Evolutionary conservation across 345 rosid genomes (phyloP).

Genomic region (Zanthoxylum bungeanum): DNA sequence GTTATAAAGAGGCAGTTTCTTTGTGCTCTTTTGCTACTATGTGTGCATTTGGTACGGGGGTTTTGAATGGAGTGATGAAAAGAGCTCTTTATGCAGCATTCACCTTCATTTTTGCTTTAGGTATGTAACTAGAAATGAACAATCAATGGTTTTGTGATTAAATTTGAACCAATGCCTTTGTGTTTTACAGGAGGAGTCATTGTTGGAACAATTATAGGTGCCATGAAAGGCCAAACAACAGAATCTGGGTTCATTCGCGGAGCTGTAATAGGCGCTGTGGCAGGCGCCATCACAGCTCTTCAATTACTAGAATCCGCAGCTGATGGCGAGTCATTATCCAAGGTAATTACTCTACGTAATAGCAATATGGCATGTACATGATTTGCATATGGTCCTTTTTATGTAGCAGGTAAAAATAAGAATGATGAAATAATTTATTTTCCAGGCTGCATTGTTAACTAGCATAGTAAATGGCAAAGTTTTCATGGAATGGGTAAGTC

Average conservation of each 20-base stretch:
- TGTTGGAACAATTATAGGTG: constrained; percentile 67
- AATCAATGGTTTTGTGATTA: not conserved
- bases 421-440: not conserved
- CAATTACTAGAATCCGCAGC: constrained; percentile 52
- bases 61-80: constrained; percentile 22
- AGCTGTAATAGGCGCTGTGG: constrained; percentile 61
- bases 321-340: constrained; percentile 59
- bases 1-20: constrained; percentile 21
- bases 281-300: constrained; percentile 66
- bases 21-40: constrained; percentile 23
- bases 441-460: constrained; percentile 55
- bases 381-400: too few relatives aligned
- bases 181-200: constrained; percentile 50
- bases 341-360: constrained; percentile 43
- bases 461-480: constrained; percentile 74
- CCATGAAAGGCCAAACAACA: constrained; percentile 83
- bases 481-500: constrained; percentile 73
- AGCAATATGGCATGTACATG: not conserved
- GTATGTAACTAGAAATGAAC: constrained; percentile 23
- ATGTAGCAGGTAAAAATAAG: too few relatives aligned
- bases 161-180: not conserved
- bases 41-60: constrained; percentile 9
- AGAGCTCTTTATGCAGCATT: constrained; percentile 36
- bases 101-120: constrained; percentile 55
- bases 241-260: constrained; percentile 70